A percentile compares a stretch with the other conserved stretches of the same genome.
These are phyloP conservation scores for Adansonia digitata DNA, from an alignment of 345 rosid genomes.

Conservation along the genomic window DNA sequence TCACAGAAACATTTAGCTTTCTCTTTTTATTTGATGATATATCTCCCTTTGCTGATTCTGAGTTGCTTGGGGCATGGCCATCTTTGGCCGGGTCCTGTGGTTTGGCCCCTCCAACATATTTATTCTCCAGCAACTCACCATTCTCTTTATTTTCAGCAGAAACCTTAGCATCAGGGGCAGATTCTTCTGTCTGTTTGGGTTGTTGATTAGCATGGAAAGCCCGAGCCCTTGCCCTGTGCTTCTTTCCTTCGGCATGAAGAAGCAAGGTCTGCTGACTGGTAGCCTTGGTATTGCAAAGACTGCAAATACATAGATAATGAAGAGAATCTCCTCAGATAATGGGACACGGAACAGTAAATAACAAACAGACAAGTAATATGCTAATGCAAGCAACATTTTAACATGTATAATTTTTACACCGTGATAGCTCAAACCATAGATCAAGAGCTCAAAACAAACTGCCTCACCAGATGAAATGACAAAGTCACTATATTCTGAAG, in stretches of 20 bases:
- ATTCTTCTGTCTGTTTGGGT: constrained; percentile 35
- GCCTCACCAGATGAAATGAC: background rate
- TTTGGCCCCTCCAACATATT: constrained; percentile 29
- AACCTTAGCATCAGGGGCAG: constrained; percentile 30
- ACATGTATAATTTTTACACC: background rate
- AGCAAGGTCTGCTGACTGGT: constrained; percentile 21
- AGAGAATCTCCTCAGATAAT: background rate
- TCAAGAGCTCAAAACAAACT: background rate
- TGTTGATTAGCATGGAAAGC: constrained; percentile 61
- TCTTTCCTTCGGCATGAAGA: constrained; percentile 94
- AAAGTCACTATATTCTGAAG: background rate
- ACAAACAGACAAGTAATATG: background rate
- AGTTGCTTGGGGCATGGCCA: constrained; percentile 8
- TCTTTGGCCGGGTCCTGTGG: constrained; percentile 21
- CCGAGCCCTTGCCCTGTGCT: constrained; percentile 72
- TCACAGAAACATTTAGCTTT: constrained; percentile 37
- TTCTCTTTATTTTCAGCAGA: constrained; percentile 27
- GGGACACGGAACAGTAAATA: background rate
- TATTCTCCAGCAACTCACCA: constrained; percentile 17
- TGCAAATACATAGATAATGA: constrained; percentile 19
- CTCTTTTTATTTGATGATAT: constrained; percentile 43
- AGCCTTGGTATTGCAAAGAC: constrained; percentile 82
- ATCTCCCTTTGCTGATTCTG: constrained; percentile 29
- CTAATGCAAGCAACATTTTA: background rate
- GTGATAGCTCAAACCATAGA: background rate